Evolutionary conservation across 176 grass and related monocot species (phyloP), one percentile per base, ranked within the genome.

Genomic region (Miscanthus lutarioriparius): DNA sequence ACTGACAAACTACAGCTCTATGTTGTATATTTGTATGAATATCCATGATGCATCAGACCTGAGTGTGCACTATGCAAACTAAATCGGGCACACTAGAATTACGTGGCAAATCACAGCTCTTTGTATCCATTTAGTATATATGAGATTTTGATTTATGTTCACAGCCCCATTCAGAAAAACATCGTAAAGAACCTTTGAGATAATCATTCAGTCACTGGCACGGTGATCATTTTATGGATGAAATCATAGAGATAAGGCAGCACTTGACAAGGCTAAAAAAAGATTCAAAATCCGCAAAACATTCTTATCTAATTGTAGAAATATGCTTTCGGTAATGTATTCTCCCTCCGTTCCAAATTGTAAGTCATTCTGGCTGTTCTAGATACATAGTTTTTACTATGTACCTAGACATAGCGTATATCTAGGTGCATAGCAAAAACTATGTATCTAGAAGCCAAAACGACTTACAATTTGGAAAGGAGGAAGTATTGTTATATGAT

Each of bases 231-330:
- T 63, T 83, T 22, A 80, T 37, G 19, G 14, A 39, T 77, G 33
- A 53, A 65, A 84, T 65, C 27, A 27, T 49, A 58, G 73, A 48
- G 35, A 75, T 47, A 67, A 76, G 51, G 78, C 12, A 76, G 32
- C 51, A 64, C 3, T 23, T 61, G 27, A 20, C 64, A 62, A 59
- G 48, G 69, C 67, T 54, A 70, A 80, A 66, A 25, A 47, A 47
- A 80, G 10, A 86, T 56, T 40, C 33, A 75, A 74, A 88, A 83
- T 38, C 47, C n/a, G 43, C 28, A 77, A 84, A 69, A 8, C 22
- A 66, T 17, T 39, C 56, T 59, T 27, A 16, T 40, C 12, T 58
- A 77, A 25, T 58, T 49, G 66, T 30, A 61, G 65, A 79, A 72
- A 84, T 67, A 32, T 56, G 43, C 20, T 66, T 28, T 16, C 32